Conservation (phyloP, 805 yeast genomes). For the Myxozyma sirexii region DNA sequence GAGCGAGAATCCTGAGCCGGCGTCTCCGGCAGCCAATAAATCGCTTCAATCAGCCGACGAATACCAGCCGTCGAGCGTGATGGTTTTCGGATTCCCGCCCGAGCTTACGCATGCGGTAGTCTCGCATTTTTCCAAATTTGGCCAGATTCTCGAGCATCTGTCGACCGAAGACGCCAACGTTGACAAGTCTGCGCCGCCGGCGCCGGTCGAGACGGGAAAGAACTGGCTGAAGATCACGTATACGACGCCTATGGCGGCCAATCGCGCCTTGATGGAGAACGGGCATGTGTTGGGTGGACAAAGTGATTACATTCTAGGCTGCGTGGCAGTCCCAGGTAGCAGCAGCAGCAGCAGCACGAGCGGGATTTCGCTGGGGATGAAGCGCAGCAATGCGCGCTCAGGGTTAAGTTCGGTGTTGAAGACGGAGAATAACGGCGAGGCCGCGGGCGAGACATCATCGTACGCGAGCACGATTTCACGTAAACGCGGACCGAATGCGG, state of each 20-base stretch:
- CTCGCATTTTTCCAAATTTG: slow-evolving; percentile 75
- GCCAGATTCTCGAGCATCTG: slow-evolving; percentile 69
- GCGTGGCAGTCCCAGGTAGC: slow-evolving; percentile 54
- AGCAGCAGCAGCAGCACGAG: neutral
- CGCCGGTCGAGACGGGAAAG: slow-evolving; percentile 79
- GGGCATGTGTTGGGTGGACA: slow-evolving; percentile 68
- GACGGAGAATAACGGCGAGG: neutral
- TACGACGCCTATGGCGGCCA: slow-evolving; percentile 71
- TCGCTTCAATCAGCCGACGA: neutral
- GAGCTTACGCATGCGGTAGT: slow-evolving; percentile 66
- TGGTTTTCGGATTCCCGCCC: slow-evolving; percentile 90
- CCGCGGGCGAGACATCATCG: neutral
- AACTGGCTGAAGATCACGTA: slow-evolving; percentile 92
- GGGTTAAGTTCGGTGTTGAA: neutral
- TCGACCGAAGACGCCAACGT: neutral
- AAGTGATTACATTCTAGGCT: slow-evolving; percentile 53
- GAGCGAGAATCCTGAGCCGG: too few species aligned
- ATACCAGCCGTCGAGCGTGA: slow-evolving; percentile 49
- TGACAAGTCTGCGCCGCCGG: slow-evolving; percentile 17
- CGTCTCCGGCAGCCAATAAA: neutral
- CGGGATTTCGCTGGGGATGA: neutral
- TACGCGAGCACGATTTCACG: slow-evolving; percentile 4
- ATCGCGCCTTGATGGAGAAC: slow-evolving; percentile 82
- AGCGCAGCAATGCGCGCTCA: slow-evolving; percentile 6
- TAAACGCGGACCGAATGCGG: neutral